These are phyloP conservation scores for Naegleria lovaniensis DNA, from an alignment of 208 protist genomes.

Conservation along the genomic window DNA sequence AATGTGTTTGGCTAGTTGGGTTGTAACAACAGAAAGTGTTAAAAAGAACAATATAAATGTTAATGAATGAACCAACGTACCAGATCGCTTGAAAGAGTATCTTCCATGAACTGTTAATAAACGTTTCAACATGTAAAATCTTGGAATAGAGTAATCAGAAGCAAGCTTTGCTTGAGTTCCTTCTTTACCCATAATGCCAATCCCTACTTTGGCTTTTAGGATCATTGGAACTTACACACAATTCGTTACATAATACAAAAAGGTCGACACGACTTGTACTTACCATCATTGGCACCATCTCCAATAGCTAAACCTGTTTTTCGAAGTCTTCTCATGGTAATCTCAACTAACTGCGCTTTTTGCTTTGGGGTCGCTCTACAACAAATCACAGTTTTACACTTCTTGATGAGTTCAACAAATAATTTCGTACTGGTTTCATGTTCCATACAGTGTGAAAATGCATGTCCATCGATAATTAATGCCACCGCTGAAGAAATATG, in stretches of 20 bases:
- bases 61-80: too few species aligned
- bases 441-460: background rate
- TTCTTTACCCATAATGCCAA: slow-evolving; percentile 87
- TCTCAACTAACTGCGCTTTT: slow-evolving; percentile 60
- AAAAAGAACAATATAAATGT: too few species aligned
- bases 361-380: slow-evolving; percentile 70
- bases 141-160: slow-evolving; percentile 85
- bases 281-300: slow-evolving; percentile 72
- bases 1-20: slow-evolving; percentile 64
- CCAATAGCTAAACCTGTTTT: slow-evolving; percentile 62
- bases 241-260: too few species aligned
- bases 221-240: slow-evolving; percentile 86
- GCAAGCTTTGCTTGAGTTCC: slow-evolving; percentile 81
- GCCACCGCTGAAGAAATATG: background rate
- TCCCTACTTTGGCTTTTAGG: slow-evolving; percentile 75
- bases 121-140: slow-evolving; percentile 80
- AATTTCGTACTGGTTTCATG: background rate
- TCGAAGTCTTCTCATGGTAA: slow-evolving; percentile 54
- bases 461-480: slow-evolving; percentile 29
- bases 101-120: slow-evolving; percentile 88
- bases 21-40: too few species aligned
- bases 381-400: slow-evolving; percentile 54
- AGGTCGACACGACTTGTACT: too few species aligned
- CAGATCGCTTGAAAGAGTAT: slow-evolving; percentile 80
- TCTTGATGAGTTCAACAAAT: slow-evolving; percentile 27